Evolutionary conservation across 208 protist species (phyloP).

Genomic region (Leishmania braziliensis): DNA sequence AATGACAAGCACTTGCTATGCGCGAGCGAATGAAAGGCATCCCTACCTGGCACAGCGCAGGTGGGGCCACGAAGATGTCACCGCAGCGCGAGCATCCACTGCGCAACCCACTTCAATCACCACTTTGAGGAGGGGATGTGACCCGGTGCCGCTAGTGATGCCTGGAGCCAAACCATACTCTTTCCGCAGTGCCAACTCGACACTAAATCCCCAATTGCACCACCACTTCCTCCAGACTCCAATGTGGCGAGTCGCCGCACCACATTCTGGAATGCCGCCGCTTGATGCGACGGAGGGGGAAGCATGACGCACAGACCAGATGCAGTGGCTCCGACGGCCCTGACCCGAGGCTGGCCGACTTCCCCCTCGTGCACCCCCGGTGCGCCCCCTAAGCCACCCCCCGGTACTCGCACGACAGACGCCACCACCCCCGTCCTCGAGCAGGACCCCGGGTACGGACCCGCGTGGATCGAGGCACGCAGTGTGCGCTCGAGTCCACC

Average conservation of each 20-base stretch:
- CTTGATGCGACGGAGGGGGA: background rate
- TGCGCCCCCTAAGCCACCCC: background rate
- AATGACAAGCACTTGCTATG: no score
- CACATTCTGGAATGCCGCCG: background rate
- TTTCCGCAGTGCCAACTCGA: no score
- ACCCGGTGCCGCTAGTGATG: no score
- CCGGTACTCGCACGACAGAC: background rate
- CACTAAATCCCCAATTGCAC: background rate
- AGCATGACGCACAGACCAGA: background rate
- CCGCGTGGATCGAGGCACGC: background rate
- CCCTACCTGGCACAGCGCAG: no score
- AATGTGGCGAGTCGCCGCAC: background rate
- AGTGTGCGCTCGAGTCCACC: background rate
- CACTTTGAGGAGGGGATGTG: no score
- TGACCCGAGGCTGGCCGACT: background rate
- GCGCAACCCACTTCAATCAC: no score
- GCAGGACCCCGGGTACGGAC: background rate
- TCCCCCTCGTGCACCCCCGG: background rate
- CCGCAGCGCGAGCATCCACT: no score
- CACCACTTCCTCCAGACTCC: background rate
- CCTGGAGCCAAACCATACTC: no score
- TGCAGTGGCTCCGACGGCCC: background rate
- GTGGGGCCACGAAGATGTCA: no score
- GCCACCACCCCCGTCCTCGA: background rate
- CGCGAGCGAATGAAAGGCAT: no score